A percentile compares a stretch with the other conserved stretches of the same genome.
phyloP scores from a whole-genome alignment of 768 basidiomycete species.

The Suillus subalutaceus region DNA sequence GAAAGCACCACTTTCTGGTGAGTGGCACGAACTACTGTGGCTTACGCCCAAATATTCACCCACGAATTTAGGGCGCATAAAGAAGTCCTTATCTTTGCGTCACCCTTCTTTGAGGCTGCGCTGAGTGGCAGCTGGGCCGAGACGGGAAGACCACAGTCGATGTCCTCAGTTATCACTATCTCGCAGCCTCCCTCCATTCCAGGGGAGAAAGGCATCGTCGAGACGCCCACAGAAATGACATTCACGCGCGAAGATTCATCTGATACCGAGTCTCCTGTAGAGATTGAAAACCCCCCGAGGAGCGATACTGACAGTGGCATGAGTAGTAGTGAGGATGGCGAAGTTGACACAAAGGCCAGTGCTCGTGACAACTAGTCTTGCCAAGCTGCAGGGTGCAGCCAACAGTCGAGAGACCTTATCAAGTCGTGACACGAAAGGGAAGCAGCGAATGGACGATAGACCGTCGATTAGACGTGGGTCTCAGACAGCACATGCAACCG shows the following conservation, averaged over 20 bases:
- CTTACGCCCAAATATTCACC: conserved; percentile 13
- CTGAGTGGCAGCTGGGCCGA: conserved; percentile 93
- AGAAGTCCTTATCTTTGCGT: conserved; percentile 88
- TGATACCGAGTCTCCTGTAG: conserved; percentile 46
- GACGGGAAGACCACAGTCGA: conserved; percentile 76
- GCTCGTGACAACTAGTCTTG: conserved; percentile 58
- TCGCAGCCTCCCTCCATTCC: conserved; percentile 70
- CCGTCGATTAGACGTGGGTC: conserved; percentile 19
- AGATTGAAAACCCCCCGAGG: conserved; percentile 38
- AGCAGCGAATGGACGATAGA: conserved; percentile 20
- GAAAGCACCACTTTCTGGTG: conserved; percentile 91
- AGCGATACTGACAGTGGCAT: conserved; percentile 35
- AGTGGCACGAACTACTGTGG: conserved; percentile 31
- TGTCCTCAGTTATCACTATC: conserved; percentile 84
- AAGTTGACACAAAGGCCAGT: conserved; percentile 34
- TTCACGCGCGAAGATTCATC: conserved; percentile 58
- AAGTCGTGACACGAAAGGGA: conserved; percentile 29
- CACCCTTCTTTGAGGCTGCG: conserved; percentile 93
- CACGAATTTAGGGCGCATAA: conserved; percentile 74
- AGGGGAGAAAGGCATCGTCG: conserved; percentile 45
- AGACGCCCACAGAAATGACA: conserved; percentile 55
- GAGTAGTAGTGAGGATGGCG: conserved; percentile 37
- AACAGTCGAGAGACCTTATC: background rate
- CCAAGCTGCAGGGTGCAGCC: conserved; percentile 54
- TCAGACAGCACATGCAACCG: conserved; percentile 41